These are phyloP conservation scores for Trichophyton benhamiae DNA, from an alignment of 2,329 filamentous ascomycete species.

Conservation along the genomic window DNA sequence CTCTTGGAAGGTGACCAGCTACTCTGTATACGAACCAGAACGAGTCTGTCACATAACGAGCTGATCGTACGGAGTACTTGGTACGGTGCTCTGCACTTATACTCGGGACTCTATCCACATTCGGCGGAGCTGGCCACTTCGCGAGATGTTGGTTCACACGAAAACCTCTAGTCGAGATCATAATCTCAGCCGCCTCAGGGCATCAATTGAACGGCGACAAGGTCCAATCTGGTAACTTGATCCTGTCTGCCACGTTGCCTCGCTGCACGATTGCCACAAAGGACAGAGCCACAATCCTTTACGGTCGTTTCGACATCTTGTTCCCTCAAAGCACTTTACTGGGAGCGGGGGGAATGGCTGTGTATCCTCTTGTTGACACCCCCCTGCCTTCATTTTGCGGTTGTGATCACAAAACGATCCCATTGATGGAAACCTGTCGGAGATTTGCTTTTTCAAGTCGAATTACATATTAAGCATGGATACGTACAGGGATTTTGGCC, in stretches of 20 bases:
- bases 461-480: background rate
- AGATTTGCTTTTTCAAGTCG: slow-evolving; percentile 2
- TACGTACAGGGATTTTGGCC: background rate
- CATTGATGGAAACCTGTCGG: slow-evolving; percentile 4
- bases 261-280: slow-evolving; percentile 2
- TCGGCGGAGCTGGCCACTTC: background rate
- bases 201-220: slow-evolving; percentile 1
- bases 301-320: background rate
- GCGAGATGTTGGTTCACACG: background rate
- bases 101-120: background rate
- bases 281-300: background rate
- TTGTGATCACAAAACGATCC: background rate
- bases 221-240: background rate
- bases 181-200: background rate
- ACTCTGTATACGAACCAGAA: background rate
- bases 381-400: background rate
- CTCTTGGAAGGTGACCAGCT: background rate
- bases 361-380: background rate
- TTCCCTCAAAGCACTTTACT: background rate
- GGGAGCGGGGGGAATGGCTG: background rate
- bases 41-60: background rate
- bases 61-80: background rate
- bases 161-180: background rate
- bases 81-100: background rate
- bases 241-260: slow-evolving; percentile 4